Evolutionary conservation across 2,329 filamentous ascomycete species (phyloP), one percentile per base, ranked within the genome.

Genomic region (Penicillium sp.): DNA sequence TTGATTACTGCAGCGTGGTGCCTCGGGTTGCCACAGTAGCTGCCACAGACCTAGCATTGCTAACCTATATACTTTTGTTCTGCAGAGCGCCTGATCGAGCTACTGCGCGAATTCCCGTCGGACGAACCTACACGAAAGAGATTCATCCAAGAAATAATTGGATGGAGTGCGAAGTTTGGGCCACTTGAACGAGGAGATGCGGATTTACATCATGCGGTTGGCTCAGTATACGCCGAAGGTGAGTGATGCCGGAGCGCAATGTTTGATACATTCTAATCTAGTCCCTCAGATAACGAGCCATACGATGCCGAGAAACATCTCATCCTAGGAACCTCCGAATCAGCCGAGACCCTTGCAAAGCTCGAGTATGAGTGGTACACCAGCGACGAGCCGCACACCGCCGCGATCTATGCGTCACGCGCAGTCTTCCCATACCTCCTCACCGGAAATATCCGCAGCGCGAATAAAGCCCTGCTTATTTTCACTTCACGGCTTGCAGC

Each of bases 311-410:
- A 99, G 76, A 85, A 87, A 66, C 94, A 99, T 75, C 82, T 99
- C 54, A 76, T 92, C 48, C 82, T 97, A 39, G 95, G 94, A 59
- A 97, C 92, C 10, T 89, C 89, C 66, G 92, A 96, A 74, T 96
- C 92, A 0, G 84, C 92, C 38, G 87, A 91, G 65, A 82, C 89
- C 11, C 84, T 99, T 53, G 87, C 87, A 48, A 85, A 86, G 65
- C 84, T 97, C 76, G 91, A 97, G 75, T 97, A 96, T 74, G 83
- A 87, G 50, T 99, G 94, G 94, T 99, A 97, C 80, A 87, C 84
- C 60, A 86, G 92, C 69, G 91, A 95, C 75, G 90, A 93, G 51
- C 85, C 91, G 2, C 92, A 96, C 72, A 92, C 90, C 1, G 94
- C 94, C 1, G 87, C 91, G 4, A 80, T 91, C 54, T 99, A 95